Conservation (phyloP, 1,284 basidiomycete species). For the Tilletia setariae region DNA sequence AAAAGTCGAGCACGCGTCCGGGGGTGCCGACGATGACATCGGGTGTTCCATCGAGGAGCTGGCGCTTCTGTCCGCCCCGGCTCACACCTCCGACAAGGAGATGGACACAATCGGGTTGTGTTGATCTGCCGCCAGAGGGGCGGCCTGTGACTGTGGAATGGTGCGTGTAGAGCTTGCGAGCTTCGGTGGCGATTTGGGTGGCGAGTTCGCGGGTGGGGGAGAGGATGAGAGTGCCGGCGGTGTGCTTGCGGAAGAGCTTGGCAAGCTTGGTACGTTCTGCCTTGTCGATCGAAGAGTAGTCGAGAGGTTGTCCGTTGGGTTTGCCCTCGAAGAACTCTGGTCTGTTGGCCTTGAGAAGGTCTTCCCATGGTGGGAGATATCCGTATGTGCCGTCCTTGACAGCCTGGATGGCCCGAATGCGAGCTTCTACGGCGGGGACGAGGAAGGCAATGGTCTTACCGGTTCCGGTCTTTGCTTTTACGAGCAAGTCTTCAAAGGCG, state of each 20-base stretch:
- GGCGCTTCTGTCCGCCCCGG: constrained; percentile 66
- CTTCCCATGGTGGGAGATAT: constrained; percentile 24
- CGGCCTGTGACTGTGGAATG: constrained; percentile 29
- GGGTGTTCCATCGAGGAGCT: constrained; percentile 66
- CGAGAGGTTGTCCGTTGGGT: neutral
- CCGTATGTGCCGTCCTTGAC: constrained; percentile 30
- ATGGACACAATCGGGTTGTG: constrained; percentile 58
- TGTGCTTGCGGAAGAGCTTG: constrained; percentile 40
- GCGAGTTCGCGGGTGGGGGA: constrained; percentile 93
- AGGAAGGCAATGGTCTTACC: constrained; percentile 55
- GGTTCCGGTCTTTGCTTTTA: constrained; percentile 54
- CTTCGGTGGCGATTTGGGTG: constrained; percentile 86
- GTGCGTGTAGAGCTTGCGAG: constrained; percentile 67
- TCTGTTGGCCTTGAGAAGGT: constrained; percentile 43
- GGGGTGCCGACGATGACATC: constrained; percentile 93
- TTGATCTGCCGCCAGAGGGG: too few species aligned
- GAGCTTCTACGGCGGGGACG: constrained; percentile 50
- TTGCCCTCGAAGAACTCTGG: constrained; percentile 34
- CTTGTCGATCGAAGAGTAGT: constrained; percentile 18
- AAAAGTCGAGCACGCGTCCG: constrained; percentile 78
- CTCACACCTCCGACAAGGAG: constrained; percentile 77
- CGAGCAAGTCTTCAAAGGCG: constrained; percentile 46
- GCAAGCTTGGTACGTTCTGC: constrained; percentile 26
- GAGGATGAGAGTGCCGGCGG: constrained; percentile 76
- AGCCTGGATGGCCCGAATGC: constrained; percentile 45